Conservation (phyloP, 2,329 filamentous ascomycete genomes). For the Penicillium olsonii region DNA sequence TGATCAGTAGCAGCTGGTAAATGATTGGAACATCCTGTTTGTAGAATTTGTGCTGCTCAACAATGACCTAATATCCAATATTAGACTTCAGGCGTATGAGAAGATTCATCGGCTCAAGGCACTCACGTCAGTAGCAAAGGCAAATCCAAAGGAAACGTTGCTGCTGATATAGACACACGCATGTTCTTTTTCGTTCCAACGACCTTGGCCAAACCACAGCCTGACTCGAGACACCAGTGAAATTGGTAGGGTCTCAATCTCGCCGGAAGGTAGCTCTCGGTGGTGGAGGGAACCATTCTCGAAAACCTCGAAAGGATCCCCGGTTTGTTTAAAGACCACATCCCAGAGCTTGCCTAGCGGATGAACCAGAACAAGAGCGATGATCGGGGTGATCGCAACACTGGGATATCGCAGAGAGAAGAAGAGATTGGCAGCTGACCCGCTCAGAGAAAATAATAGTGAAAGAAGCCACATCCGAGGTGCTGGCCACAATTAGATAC, state of each 20-base stretch:
- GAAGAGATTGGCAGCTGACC: slow-evolving; percentile 66
- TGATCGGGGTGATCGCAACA: slow-evolving; percentile 85
- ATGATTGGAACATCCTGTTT: slow-evolving; percentile 73
- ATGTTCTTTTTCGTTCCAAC: slow-evolving; percentile 87
- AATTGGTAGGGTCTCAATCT: slow-evolving; percentile 20
- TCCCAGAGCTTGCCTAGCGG: slow-evolving; percentile 83
- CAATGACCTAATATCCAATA: slow-evolving; percentile 60
- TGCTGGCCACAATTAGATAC: slow-evolving; percentile 36
- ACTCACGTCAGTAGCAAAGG: slow-evolving; percentile 76
- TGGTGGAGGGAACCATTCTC: slow-evolving; percentile 60
- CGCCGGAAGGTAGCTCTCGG: slow-evolving; percentile 29
- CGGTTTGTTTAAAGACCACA: slow-evolving; percentile 62
- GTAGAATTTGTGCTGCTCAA: slow-evolving; percentile 88
- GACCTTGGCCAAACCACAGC: slow-evolving; percentile 75
- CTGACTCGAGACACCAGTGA: slow-evolving; percentile 51
- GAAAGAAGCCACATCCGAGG: slow-evolving; percentile 85
- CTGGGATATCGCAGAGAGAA: slow-evolving; percentile 89
- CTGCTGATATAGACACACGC: slow-evolving; percentile 87
- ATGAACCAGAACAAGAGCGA: slow-evolving; percentile 67
- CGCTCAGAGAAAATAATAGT: slow-evolving; percentile 76
- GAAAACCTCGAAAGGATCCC: slow-evolving; percentile 59
- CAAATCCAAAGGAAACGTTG: slow-evolving; percentile 86
- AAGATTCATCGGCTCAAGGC: neutral
- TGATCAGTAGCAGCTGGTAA: slow-evolving; percentile 79
- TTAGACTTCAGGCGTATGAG: slow-evolving; percentile 1